Base-by-base conservation (phyloP, 2,329 filamentous ascomycete genomes). In the Pseudocercospora eumusae region DNA sequence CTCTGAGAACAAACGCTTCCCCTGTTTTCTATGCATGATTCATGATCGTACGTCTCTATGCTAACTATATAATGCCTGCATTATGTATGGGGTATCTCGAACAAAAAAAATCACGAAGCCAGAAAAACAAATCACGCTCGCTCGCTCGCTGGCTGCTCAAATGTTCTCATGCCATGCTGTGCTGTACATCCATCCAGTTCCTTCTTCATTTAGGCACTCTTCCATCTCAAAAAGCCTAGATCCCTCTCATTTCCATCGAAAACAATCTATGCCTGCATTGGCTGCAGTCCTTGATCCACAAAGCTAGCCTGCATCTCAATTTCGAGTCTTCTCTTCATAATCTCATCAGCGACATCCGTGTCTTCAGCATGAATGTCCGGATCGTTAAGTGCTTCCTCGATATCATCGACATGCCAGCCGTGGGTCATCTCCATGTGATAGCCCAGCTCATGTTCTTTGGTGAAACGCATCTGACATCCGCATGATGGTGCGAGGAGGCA, bases 391-490 rank as follows among this genome's bases (percentile, higher is more conserved):
- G 79, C 79, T 27, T 78, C 74, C n/a, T 72, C 66, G n/a, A 75
- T 66, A 50, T 76, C 73, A 31, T 75, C 73, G 13, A 77, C 74
- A 15, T 76, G 72, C 68, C 78, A 74, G 25, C 71, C 72, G 63
- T 82, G 81, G 3, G 63, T 68, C 56, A 78, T 75, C 61, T 76
- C 80, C 75, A 85, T 77, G 69, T 88, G 86, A 6, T 81, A 74
- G 66, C 82, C 81, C 3, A 87, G 76, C 69, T 88, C 84, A 64
- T 84, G 83, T 40, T 85, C 81, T 50, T 83, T 79, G 61, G 79
- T 79, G 75, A 88, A 88, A 49, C 80, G 79, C 67, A 81, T 76
- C n/a, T 75, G 73, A 69, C 86, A 88, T 5, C 71, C 72, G 75
- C 68, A 8, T 15, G 44, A 15, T 25, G 27, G 45, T n/a, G 60